phyloP scores from a whole-genome alignment of 176 grass and related monocot genomes.

The sorghum (Sorghum bicolor) region Sorghum_bicolor_NCBIv3 NC_012870.2:19938001-19938500 shows the following conservation, averaged over 20 bases:
- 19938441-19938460: background rate
- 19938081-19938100: background rate
- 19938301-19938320: background rate
- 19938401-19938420: background rate
- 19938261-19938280: background rate
- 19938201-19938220: no score
- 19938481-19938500: constrained; percentile 7
- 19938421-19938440: no score
- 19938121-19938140: background rate
- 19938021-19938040: no score
- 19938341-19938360: constrained; percentile 21
- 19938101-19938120: background rate
- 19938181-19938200: no score
- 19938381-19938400: background rate
- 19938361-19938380: constrained; percentile 9
- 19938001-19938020: no score
- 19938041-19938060: no score
- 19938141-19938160: background rate
- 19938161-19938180: no score
- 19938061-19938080: no score
- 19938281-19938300: background rate
- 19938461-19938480: constrained; percentile 6
- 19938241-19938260: background rate
- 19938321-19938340: background rate
- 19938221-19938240: background rate